A percentile compares a stretch with the other conserved stretches of the same genome.
Evolutionary conservation across 805 yeast species (phyloP).

Genomic region (Nakazawaea anatomiae): DNA sequence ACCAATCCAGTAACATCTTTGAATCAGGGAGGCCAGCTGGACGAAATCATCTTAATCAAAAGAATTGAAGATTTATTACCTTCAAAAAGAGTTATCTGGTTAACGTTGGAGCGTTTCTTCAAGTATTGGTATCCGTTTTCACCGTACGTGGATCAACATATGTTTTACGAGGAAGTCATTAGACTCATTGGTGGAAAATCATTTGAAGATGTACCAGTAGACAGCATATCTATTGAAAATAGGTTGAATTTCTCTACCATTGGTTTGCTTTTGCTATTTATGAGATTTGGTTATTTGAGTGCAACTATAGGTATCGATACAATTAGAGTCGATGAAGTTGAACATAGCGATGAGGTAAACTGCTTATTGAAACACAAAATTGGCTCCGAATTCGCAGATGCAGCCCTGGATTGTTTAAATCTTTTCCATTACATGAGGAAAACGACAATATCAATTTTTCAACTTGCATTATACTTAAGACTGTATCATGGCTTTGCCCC

Average conservation of each 20-base stretch:
- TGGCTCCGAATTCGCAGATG: constrained; percentile 35
- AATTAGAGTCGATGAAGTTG: constrained; percentile 22
- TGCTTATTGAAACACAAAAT: constrained; percentile 42
- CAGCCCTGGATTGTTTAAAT: constrained; percentile 49
- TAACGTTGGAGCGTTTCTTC: constrained; percentile 38
- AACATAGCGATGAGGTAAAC: constrained; percentile 16
- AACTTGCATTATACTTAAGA: constrained; percentile 46
- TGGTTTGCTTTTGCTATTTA: constrained; percentile 39
- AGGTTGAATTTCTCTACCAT: constrained; percentile 42
- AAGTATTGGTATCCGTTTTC: constrained; percentile 37
- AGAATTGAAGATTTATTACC: constrained; percentile 36
- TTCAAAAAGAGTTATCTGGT: constrained; percentile 36
- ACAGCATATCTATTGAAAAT: constrained; percentile 28
- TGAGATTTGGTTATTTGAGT: constrained; percentile 38
- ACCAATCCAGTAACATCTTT: background rate
- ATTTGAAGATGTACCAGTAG: constrained; percentile 26
- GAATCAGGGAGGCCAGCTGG: background rate
- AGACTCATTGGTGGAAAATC: constrained; percentile 31
- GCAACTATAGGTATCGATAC: constrained; percentile 26
- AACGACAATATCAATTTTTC: constrained; percentile 45
- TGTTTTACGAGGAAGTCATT: constrained; percentile 27
- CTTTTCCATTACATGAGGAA: constrained; percentile 46
- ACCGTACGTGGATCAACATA: constrained; percentile 38
- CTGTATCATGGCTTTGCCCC: constrained; percentile 45
- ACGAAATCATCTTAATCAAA: constrained; percentile 17